A percentile compares a stretch with the other conserved stretches of the same genome.
Conservation (phyloP, 108 stramenopile genomes). For the Fistulifera solaris region DNA sequence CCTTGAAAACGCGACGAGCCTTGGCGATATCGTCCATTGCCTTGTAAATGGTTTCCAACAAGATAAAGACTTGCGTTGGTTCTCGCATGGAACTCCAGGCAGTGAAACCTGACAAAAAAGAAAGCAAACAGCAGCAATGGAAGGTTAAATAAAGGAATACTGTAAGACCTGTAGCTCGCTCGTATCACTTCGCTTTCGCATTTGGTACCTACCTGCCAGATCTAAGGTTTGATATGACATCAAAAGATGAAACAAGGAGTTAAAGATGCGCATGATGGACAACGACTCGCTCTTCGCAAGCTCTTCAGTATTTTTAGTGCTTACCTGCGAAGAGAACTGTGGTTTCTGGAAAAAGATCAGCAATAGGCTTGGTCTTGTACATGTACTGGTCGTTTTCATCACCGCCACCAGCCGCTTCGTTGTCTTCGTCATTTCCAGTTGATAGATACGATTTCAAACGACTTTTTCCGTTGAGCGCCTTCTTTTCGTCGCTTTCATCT, state of each 20-base stretch:
- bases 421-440: background rate
- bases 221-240: background rate
- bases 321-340: conserved; percentile 31
- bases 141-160: too few species aligned
- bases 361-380: conserved; percentile 12
- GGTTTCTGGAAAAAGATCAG: conserved; percentile 15
- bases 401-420: background rate
- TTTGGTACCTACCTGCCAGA: too few species aligned
- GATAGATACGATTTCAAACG: conserved; percentile 1
- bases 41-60: conserved; percentile 32
- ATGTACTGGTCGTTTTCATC: background rate
- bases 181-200: too few species aligned
- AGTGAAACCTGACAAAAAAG: conserved; percentile 9
- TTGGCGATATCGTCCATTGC: conserved; percentile 32
- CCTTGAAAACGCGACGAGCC: conserved; percentile 27
- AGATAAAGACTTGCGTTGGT: conserved; percentile 30
- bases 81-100: conserved; percentile 13
- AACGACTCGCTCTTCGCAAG: too few species aligned
- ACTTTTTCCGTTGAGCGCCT: background rate
- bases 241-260: background rate
- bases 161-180: too few species aligned
- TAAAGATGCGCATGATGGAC: too few species aligned
- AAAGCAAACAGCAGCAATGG: too few species aligned
- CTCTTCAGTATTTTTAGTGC: too few species aligned
- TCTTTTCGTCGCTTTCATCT: conserved; percentile 14